Conservation (phyloP, 371 early-diverging fungal genomes). For the Mortierella polycephala region DNA sequence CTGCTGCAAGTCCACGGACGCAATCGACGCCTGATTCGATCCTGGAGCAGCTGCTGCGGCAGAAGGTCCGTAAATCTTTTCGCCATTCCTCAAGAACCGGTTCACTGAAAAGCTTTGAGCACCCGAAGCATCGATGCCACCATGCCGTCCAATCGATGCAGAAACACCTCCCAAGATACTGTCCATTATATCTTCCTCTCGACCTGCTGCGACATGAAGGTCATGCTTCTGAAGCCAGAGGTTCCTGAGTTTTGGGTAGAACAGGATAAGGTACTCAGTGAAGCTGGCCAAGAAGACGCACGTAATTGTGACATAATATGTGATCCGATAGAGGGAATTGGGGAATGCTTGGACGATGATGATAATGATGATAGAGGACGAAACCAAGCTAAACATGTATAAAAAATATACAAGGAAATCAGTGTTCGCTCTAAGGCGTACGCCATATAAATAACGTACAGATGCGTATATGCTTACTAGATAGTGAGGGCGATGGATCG, state of each 20-base stretch:
- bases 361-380: constrained; percentile 33
- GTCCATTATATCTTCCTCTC: constrained; percentile 16
- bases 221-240: constrained; percentile 36
- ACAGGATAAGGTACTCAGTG: constrained; percentile 31
- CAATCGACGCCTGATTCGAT: constrained; percentile 10
- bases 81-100: neutral
- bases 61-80: neutral
- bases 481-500: constrained; percentile 43
- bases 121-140: neutral
- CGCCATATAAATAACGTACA: neutral
- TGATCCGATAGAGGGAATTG: constrained; percentile 6
- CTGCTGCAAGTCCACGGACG: constrained; percentile 12
- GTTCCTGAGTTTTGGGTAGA: constrained; percentile 31
- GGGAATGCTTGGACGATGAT: constrained; percentile 38
- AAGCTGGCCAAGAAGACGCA: constrained; percentile 19
- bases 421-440: neutral
- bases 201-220: constrained; percentile 35
- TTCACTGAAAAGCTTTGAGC: neutral
- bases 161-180: constrained; percentile 14
- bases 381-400: constrained; percentile 10
- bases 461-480: constrained; percentile 25
- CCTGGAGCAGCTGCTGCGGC: neutral
- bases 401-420: neutral
- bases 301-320: constrained; percentile 31
- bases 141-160: neutral